Conservation (phyloP, 2,329 filamentous ascomycete species). For the Cladorrhinum sp. region DNA sequence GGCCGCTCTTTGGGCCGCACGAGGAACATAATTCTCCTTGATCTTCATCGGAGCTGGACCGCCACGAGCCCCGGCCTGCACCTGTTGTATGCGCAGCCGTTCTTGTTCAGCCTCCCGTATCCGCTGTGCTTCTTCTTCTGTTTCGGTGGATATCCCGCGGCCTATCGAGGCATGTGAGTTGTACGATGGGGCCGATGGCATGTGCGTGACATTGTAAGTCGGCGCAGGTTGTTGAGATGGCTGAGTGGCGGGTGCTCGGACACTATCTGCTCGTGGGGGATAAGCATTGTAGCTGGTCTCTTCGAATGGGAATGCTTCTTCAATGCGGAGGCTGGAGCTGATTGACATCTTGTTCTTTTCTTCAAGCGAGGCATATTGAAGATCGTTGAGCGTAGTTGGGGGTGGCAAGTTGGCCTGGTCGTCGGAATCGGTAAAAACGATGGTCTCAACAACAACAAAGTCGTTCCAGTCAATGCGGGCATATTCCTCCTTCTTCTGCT, state of each 20-base stretch:
- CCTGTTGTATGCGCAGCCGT: constrained; percentile 65
- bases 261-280: constrained; percentile 43
- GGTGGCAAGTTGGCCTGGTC: constrained; percentile 83
- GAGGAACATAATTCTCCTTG: constrained; percentile 86
- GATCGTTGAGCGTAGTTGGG: constrained; percentile 82
- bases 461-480: constrained; percentile 97
- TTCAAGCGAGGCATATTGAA: constrained; percentile 91
- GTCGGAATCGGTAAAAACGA: constrained; percentile 85
- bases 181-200: constrained; percentile 38
- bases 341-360: constrained; percentile 91
- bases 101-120: constrained; percentile 63
- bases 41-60: constrained; percentile 77
- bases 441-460: constrained; percentile 92
- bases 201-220: constrained; percentile 34
- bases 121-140: constrained; percentile 61
- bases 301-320: constrained; percentile 89
- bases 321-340: constrained; percentile 76
- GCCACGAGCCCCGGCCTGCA: constrained; percentile 72
- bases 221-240: constrained; percentile 29
- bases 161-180: constrained; percentile 33
- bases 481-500: constrained; percentile 72
- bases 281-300: constrained; percentile 58
- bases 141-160: constrained; percentile 41
- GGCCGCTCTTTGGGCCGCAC: constrained; percentile 69
- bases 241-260: constrained; percentile 43